phyloP scores from a whole-genome alignment of 1,139 yeast species.

The Wickerhamomyces sp. region DNA sequence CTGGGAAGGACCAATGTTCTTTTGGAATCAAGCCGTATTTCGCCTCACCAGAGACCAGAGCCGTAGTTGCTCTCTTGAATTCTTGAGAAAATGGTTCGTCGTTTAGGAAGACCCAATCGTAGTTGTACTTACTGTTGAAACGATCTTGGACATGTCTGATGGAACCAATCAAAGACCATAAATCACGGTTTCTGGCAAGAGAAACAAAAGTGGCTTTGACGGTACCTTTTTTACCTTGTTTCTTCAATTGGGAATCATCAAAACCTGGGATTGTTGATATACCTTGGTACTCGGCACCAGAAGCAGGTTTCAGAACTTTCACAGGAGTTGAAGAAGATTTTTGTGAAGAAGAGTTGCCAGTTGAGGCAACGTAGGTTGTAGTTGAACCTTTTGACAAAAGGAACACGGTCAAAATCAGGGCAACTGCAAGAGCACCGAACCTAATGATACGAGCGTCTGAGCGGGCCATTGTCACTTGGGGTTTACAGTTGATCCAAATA shows the following conservation, averaged over 20 bases:
- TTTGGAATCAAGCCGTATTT: conserved; percentile 46
- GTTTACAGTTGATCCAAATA: too few relatives aligned
- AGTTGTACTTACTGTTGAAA: conserved; percentile 59
- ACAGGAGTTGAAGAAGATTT: conserved; percentile 12
- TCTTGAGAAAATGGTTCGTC: conserved; percentile 47
- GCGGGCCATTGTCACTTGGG: conserved; percentile 43
- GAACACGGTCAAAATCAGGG: conserved; percentile 53
- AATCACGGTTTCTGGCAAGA: conserved; percentile 67
- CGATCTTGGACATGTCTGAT: conserved; percentile 69
- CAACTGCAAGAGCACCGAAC: conserved; percentile 55
- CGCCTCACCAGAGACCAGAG: conserved; percentile 43
- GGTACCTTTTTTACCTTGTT: conserved; percentile 25
- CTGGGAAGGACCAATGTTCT: conserved; percentile 55
- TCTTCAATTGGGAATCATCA: conserved; percentile 17
- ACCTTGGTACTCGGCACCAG: conserved; percentile 10
- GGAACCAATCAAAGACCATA: conserved; percentile 54
- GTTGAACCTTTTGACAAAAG: conserved; percentile 56
- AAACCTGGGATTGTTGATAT: conserved; percentile 9
- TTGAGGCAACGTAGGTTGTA: conserved; percentile 30
- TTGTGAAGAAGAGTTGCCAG: conserved; percentile 4
- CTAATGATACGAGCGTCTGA: conserved; percentile 59
- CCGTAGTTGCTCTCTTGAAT: conserved; percentile 38
- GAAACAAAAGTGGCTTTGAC: conserved; percentile 72
- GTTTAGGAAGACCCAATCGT: conserved; percentile 76
- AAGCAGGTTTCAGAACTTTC: conserved; percentile 5